Percentiles rank a stretch among this genome's conserved stretches.
phyloP scores from a whole-genome alignment of 1,284 basidiomycete genomes.

The Sporisorium sorghi region DNA sequence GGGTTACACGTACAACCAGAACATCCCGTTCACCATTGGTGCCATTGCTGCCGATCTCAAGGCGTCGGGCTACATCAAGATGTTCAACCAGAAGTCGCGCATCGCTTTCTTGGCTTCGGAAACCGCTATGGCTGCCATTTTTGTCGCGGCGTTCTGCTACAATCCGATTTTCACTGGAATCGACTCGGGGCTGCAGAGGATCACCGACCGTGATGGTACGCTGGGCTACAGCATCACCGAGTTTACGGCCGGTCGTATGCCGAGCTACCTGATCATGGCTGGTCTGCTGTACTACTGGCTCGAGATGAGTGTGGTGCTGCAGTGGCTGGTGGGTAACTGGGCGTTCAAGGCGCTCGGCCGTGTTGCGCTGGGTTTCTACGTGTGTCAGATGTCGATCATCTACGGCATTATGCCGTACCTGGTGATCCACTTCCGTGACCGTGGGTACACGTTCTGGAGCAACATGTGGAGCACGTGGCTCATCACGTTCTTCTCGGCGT shows the following conservation, averaged over 20 bases:
- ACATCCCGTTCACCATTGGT: conserved; percentile 67
- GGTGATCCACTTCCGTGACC: conserved; percentile 67
- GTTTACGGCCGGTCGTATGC: conserved; percentile 43
- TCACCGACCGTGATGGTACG: conserved; percentile 68
- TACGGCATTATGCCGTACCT: conserved; percentile 70
- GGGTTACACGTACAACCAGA: conserved; percentile 32
- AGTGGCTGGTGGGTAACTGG: conserved; percentile 70
- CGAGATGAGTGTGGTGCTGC: conserved; percentile 70
- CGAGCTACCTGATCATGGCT: conserved; percentile 46
- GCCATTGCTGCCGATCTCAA: conserved; percentile 69
- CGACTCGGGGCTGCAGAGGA: conserved; percentile 61
- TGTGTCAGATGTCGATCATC: conserved; percentile 71
- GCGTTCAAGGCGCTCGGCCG: conserved; percentile 70
- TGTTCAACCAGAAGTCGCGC: conserved; percentile 70
- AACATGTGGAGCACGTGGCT: conserved; percentile 70
- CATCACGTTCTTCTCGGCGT: conserved; percentile 69
- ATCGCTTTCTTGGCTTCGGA: conserved; percentile 67
- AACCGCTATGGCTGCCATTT: conserved; percentile 65
- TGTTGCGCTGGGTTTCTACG: conserved; percentile 71
- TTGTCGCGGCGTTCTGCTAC: conserved; percentile 68
- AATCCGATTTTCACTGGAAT: conserved; percentile 65
- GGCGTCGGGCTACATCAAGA: conserved; percentile 70
- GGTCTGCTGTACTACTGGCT: conserved; percentile 68
- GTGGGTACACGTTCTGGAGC: conserved; percentile 68
- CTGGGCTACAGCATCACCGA: conserved; percentile 63